Base-by-base conservation (phyloP, 768 basidiomycete genomes). In the Hygrocybe punicea region DNA sequence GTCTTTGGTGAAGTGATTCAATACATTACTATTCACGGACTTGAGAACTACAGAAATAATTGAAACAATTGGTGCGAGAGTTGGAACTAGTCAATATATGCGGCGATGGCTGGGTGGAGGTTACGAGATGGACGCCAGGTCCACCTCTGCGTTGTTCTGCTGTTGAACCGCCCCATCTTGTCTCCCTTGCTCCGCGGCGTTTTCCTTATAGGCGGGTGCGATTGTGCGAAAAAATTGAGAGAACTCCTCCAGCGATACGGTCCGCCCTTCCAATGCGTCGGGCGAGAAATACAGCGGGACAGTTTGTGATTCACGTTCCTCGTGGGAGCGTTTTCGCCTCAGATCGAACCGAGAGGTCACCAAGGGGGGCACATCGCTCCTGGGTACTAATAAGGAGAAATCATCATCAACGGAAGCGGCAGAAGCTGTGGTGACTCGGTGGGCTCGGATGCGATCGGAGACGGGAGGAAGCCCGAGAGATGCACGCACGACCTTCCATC, bases 401-500 rank as follows among this genome's bases (percentile, higher is more conserved):
- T n/a, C n/a, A n/a, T n/a, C n/a, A n/a, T n/a, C n/a, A n/a, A n/a
- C n/a, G n/a, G n/a, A n/a, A n/a, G n/a, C n/a, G n/a, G n/a, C n/a
- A n/a, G n/a, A n/a, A n/a, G n/a, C n/a, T n/a, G n/a, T n/a, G n/a
- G n/a, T n/a, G n/a, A n/a, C n/a, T n/a, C n/a, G n/a, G n/a, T n/a
- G n/a, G n/a, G 44, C 4, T 34, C 23, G 23, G 51, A 45, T 49
- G 57, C 45, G 50, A 21, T 57, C 64, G 37, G 69, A 47, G 49
- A 65, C 60, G 19, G 66, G 65, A 0, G 66, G 64, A 11, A 74
- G 67, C 51, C 62, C 63, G 7, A 74, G 62, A 25, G 73, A 69
- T 3, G 60, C 56, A 6, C 72, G 67, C 21, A 74, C 65, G 25
- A 58, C 61, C 35, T 60, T 49, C 73, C 73, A 74, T 59, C 71